These are phyloP conservation scores for Pseudopyrenochaeta lycopersici DNA, from an alignment of 2,329 filamentous ascomycete species.

Conservation along the genomic window DNA sequence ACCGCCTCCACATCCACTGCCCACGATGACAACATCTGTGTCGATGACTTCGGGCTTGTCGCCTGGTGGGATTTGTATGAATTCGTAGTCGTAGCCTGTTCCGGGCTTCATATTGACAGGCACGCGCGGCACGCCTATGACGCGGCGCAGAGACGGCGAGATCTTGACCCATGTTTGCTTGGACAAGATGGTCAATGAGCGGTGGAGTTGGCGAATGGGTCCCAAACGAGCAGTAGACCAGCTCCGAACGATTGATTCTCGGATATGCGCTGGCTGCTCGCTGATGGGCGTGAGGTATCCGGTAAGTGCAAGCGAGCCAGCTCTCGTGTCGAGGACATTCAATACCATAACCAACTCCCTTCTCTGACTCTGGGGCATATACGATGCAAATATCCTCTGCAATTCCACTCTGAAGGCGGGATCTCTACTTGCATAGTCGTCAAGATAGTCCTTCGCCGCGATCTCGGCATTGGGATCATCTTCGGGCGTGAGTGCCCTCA, in stretches of 20 bases:
- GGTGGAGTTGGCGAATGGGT: conserved; percentile 64
- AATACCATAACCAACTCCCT: conserved; percentile 63
- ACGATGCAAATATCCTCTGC: conserved; percentile 57
- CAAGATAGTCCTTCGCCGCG: conserved; percentile 62
- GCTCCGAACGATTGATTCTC: conserved; percentile 68
- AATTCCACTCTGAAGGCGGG: conserved; percentile 63
- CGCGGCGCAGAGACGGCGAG: conserved; percentile 62
- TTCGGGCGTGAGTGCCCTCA: conserved; percentile 37
- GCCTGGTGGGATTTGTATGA: conserved; percentile 68
- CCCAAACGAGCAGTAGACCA: conserved; percentile 70
- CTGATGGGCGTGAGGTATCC: conserved; percentile 71
- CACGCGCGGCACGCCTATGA: conserved; percentile 67
- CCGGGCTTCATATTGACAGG: conserved; percentile 64
- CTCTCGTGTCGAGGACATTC: conserved; percentile 64
- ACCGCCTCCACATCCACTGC: conserved; percentile 85
- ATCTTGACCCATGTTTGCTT: conserved; percentile 66
- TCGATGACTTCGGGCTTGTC: conserved; percentile 68
- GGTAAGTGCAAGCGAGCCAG: conserved; percentile 72
- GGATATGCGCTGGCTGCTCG: conserved; percentile 66
- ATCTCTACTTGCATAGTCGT: conserved; percentile 61
- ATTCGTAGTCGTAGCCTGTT: conserved; percentile 65
- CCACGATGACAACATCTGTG: conserved; percentile 85
- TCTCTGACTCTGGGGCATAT: conserved; percentile 59
- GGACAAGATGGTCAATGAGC: conserved; percentile 64
- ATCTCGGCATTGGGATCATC: conserved; percentile 48